These are phyloP conservation scores for Veloporphyrellus conicus DNA, from an alignment of 1,284 basidiomycete genomes.

Conservation along the genomic window DNA sequence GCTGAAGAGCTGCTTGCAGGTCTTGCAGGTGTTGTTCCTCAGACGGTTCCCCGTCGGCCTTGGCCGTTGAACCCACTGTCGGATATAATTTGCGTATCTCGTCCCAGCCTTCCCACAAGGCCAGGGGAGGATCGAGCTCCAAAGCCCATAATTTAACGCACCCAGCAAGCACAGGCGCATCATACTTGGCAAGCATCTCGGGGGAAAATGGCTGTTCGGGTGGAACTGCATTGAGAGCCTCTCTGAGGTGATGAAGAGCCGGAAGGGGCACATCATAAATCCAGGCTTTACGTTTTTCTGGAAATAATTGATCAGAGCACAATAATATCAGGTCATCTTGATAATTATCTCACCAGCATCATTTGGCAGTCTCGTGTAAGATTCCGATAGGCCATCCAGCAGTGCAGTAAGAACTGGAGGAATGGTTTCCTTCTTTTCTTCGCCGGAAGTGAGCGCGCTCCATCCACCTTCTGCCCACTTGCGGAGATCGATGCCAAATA, in stretches of 20 bases:
- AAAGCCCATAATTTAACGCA: slow-evolving; percentile 82
- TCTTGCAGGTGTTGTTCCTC: slow-evolving; percentile 64
- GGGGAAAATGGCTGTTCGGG: slow-evolving; percentile 59
- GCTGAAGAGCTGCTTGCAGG: slow-evolving; percentile 63
- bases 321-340: neutral
- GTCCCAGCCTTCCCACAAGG: slow-evolving; percentile 85
- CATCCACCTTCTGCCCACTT: slow-evolving; percentile 79
- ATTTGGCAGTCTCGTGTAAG: slow-evolving; percentile 59
- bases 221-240: slow-evolving; percentile 71
- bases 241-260: slow-evolving; percentile 78
- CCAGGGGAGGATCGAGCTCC: slow-evolving; percentile 80
- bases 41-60: slow-evolving; percentile 48
- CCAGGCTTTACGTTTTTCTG: slow-evolving; percentile 87
- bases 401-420: slow-evolving; percentile 76
- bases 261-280: slow-evolving; percentile 87
- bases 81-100: slow-evolving; percentile 83
- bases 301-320: slow-evolving; percentile 5
- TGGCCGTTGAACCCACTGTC: slow-evolving; percentile 56
- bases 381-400: slow-evolving; percentile 58
- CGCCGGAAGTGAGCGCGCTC: slow-evolving; percentile 47
- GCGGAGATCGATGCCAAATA: slow-evolving; percentile 85
- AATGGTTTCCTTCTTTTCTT: slow-evolving; percentile 58
- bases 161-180: slow-evolving; percentile 81
- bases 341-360: slow-evolving; percentile 53
- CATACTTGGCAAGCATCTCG: slow-evolving; percentile 71